Evolutionary conservation across 257 asterid species (phyloP), one percentile per base, ranked within the genome.

Genomic region (Cinchona pubescens): DNA sequence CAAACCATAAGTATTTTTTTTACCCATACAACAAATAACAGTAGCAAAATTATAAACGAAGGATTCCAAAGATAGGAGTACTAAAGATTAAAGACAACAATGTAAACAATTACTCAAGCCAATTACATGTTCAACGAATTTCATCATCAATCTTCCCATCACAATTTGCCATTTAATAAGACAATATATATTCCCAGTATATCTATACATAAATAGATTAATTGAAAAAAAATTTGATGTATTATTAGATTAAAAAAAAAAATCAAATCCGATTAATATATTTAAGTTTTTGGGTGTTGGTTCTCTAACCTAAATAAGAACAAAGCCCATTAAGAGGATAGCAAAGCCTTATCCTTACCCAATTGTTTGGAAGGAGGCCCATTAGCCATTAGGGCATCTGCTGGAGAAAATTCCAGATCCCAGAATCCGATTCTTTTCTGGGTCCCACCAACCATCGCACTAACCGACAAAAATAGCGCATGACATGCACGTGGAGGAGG

Each of bases 381-480:
- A 70, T 38, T 48, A 70, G n/a, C n/a, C n/a, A 38, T 38, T 40
- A 40, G 76, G 59, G 67, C 62, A 49, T 25, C 37, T 21, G 27
- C 0, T 14, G 2, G 4, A 29, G 76, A 37, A 71, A 58, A 77
- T 71, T 38, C 73, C 48, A 3, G 73, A 27, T 70, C 62, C 72
- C 4, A 1, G 67, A 49, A 62, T 48, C 72, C 71, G 76, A 61
- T 61, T 59, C 76, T 69, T n/a, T 61, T 10, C 16, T 11, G 45
- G 76, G 76, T 14, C 70, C 59, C 45, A 37, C 71, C 0, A 5
- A 45, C 19, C 66, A 21, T 42, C 10, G 4, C 71, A 70, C 66
- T 60, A 77, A 60, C 45, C 65, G 58, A 70, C 80, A 77, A 69
- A 77, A 4, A 16, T 9, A 77, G 72, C 71, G 70, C 80, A 71